Evolutionary conservation across 2,329 filamentous ascomycete genomes (phyloP), one percentile per base, ranked within the genome.

Genomic region (Zalaria obscura): DNA sequence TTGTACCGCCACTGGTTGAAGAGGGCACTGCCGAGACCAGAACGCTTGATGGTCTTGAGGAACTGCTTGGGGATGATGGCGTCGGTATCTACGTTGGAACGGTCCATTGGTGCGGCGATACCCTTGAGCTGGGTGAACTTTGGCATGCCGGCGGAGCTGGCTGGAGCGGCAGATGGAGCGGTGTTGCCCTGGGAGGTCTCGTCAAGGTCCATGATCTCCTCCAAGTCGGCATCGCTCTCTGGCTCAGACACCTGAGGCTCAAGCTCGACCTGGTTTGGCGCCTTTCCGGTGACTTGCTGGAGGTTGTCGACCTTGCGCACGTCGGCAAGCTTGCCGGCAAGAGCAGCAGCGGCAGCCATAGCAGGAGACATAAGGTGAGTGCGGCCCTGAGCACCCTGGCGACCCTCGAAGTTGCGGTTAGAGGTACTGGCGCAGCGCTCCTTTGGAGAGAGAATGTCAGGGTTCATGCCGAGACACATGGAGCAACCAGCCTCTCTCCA

Each of bases 401-500:
- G 81, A 47, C 91, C 91, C 62, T 96, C 91, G 52, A 96, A 96
- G 65, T 96, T 96, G 54, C 91, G 83, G 68, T 96, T 96, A 48
- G 85, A 93, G 39, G 91, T 96, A 58, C 82, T 89, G 35, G 91
- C 91, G 60, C 91, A 96, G 55, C 91, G 80, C 67, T 98, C 91
- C 60, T 82, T 76, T 41, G 91, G 88, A 2, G 87, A 78, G 37
- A 96, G 75, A 48, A 98, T 96, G 61, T 98, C 91, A 0, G 91
- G 89, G 70, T 98, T 98, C 89, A 98, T 98, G 60, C 91, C 91
- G 42, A 98, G 74, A 60, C 91, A 96, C 91, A 98, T 98, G 48
- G 85, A 93, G 75, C 91, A 98, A 39, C 91, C 91, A 50, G 91
- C 91, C 68, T 98, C 91, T 59, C 91, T 78, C 89, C 89, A 96